These are phyloP conservation scores for Dactylonectria estremocensis DNA, from an alignment of 2,329 filamentous ascomycete species.

Conservation along the genomic window DNA sequence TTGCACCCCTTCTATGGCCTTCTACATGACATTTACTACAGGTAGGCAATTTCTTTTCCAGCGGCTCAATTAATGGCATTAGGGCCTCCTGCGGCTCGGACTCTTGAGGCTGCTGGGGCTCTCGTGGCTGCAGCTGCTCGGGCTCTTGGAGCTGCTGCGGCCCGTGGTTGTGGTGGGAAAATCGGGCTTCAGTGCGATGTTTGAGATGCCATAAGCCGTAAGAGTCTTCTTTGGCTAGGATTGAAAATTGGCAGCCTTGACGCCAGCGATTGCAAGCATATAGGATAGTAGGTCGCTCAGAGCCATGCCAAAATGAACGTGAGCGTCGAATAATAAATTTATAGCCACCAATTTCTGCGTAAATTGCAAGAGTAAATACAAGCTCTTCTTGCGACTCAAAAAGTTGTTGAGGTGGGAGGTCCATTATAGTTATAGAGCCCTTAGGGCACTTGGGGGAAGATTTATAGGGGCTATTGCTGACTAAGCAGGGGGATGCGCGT, in stretches of 20 bases:
- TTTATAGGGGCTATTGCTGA: too few species aligned
- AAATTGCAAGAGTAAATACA: background rate
- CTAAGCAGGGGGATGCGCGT: too few species aligned
- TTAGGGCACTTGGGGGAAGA: background rate
- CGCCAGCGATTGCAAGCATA: too few species aligned
- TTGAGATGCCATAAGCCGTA: too few species aligned
- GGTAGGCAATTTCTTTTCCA: background rate
- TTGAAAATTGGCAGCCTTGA: too few species aligned
- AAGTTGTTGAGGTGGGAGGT: background rate
- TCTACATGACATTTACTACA: background rate
- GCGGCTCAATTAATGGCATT: background rate
- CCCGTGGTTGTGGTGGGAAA: too few species aligned
- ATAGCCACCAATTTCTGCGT: slow-evolving; percentile 2
- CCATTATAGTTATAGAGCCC: background rate
- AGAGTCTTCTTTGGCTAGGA: too few species aligned
- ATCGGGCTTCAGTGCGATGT: too few species aligned
- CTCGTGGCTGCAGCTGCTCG: too few species aligned
- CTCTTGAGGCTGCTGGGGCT: too few species aligned
- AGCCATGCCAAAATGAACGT: background rate
- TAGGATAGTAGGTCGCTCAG: slow-evolving; percentile 10
- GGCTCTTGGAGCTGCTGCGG: too few species aligned
- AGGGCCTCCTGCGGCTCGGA: background rate
- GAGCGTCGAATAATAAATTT: slow-evolving; percentile 10
- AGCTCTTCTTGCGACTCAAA: background rate
- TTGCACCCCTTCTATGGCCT: too few species aligned